Evolutionary conservation across 2,329 filamentous ascomycete species (phyloP).

Genomic region (Chaetomiaceae sp.): DNA sequence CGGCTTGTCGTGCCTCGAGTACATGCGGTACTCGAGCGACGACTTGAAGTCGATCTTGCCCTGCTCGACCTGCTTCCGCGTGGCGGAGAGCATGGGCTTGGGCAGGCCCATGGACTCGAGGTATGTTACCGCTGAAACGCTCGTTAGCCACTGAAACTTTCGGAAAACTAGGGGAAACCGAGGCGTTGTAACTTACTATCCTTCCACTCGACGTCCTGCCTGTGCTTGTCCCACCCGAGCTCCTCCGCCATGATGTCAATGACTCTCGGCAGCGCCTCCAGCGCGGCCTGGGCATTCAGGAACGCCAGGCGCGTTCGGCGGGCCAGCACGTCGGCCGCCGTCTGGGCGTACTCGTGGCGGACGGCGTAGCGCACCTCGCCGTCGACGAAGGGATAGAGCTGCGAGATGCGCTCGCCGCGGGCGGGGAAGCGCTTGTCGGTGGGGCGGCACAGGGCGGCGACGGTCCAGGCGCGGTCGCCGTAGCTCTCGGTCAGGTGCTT

Average conservation of each 20-base stretch:
- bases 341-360: conserved; percentile 85
- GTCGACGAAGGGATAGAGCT: conserved; percentile 84
- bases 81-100: conserved; percentile 50
- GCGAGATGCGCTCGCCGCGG: conserved; percentile 70
- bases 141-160: conserved; percentile 2
- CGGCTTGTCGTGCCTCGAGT: conserved; percentile 53
- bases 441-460: conserved; percentile 70
- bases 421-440: conserved; percentile 78
- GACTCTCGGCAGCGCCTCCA: conserved; percentile 76
- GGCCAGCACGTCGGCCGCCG: conserved; percentile 80
- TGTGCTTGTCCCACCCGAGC: conserved; percentile 65
- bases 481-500: conserved; percentile 84
- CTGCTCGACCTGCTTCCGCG: conserved; percentile 54
- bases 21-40: conserved; percentile 55
- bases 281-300: conserved; percentile 82
- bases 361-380: conserved; percentile 87
- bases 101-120: conserved; percentile 62
- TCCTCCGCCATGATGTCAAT: conserved; percentile 88
- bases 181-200: conserved; percentile 47
- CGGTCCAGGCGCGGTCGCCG: conserved; percentile 87
- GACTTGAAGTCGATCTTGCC: conserved; percentile 53
- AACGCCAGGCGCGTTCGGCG: conserved; percentile 81
- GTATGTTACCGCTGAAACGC: conserved; percentile 47
- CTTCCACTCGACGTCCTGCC: conserved; percentile 76
- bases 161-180: not conserved